phyloP scores from a whole-genome alignment of 495 filamentous ascomycete species.

The Hypoxylon intermedium region DNA sequence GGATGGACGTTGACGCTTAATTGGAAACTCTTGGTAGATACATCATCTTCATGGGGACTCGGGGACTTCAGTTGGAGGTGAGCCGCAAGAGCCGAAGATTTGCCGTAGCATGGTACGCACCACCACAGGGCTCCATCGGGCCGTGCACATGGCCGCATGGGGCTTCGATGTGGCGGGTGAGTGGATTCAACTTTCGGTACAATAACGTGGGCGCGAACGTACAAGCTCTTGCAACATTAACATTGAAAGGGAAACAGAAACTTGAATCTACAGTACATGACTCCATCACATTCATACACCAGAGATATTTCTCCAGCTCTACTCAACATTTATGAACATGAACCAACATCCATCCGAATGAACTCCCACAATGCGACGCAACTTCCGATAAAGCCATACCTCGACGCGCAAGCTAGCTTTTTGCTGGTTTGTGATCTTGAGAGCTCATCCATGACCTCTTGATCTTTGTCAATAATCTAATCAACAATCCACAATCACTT shows the following conservation, averaged over 20 bases:
- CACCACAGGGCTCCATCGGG: no score
- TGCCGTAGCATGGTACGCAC: background rate
- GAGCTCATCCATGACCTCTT: constrained; percentile 1
- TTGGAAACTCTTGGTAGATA: constrained; percentile 11
- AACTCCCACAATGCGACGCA: constrained; percentile 10
- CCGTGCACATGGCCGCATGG: no score
- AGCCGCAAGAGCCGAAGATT: constrained; percentile 8
- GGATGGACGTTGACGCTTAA: constrained; percentile 7
- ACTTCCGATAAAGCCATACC: constrained; percentile 4
- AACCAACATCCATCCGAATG: background rate
- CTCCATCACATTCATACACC: background rate
- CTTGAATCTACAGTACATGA: no score
- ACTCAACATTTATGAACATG: background rate
- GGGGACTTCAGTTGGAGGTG: constrained; percentile 2
- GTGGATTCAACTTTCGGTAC: no score
- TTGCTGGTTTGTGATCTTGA: constrained; percentile 20
- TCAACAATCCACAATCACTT: no score
- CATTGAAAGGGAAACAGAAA: no score
- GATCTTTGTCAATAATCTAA: no score
- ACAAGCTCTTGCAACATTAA: no score
- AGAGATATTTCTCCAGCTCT: background rate
- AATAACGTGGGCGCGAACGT: no score
- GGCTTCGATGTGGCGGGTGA: no score
- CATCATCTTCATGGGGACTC: background rate
- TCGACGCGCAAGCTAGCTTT: constrained; percentile 12